These are phyloP conservation scores for Debaryomyces fabryi DNA, from an alignment of 1,139 yeast species.

Conservation along the genomic window DNA sequence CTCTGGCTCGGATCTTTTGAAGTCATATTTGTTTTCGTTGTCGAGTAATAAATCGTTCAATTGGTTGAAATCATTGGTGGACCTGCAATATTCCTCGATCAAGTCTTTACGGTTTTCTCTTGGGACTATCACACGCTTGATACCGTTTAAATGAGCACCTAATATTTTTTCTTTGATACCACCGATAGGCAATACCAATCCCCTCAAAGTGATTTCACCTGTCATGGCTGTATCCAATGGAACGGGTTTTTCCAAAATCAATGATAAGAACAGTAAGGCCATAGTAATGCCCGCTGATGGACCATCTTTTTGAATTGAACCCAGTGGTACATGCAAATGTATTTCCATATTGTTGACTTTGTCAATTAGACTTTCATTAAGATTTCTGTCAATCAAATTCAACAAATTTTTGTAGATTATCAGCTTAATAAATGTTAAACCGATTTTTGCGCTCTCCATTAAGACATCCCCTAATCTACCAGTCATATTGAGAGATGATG, in stretches of 20 bases:
- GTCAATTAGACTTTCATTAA: conserved; percentile 35
- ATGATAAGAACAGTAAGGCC: conserved; percentile 77
- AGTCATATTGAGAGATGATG: conserved; percentile 60
- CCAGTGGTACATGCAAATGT: conserved; percentile 89
- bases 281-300: conserved; percentile 94
- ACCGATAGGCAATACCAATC: conserved; percentile 86
- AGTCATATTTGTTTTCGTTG: conserved; percentile 31
- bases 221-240: conserved; percentile 83
- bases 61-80: conserved; percentile 30
- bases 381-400: conserved; percentile 23
- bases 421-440: conserved; percentile 72
- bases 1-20: conserved; percentile 47
- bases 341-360: conserved; percentile 59
- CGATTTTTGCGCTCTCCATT: conserved; percentile 81
- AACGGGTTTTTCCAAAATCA: conserved; percentile 68
- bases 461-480: conserved; percentile 85
- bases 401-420: conserved; percentile 44
- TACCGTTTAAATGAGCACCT: conserved; percentile 77
- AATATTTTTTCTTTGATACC: conserved; percentile 83
- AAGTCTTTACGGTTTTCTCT: conserved; percentile 70
- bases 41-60: conserved; percentile 43
- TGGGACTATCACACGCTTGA: conserved; percentile 67
- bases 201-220: conserved; percentile 87
- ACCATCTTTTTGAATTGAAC: conserved; percentile 87
- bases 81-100: conserved; percentile 55